Conservation (phyloP, 2,329 filamentous ascomycete species). For the Alternaria sp. region DNA sequence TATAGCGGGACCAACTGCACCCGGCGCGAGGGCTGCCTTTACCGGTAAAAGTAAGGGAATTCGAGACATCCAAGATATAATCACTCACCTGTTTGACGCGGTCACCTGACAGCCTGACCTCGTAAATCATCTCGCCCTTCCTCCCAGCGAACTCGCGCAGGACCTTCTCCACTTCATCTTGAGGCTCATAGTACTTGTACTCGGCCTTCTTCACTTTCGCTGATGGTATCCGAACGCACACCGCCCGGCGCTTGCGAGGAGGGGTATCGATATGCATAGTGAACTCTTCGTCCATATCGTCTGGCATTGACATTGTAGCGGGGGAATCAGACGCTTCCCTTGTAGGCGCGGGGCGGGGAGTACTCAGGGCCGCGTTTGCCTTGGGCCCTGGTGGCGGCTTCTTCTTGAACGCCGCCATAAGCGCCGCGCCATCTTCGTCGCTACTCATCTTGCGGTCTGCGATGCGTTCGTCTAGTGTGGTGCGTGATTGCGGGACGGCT, state of each 20-base stretch:
- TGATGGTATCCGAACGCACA: constrained; percentile 36
- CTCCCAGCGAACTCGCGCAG: constrained; percentile 45
- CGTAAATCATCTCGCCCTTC: constrained; percentile 44
- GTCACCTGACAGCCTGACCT: constrained; percentile 52
- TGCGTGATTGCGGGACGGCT: neutral
- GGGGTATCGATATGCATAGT: neutral
- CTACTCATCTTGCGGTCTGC: constrained; percentile 27
- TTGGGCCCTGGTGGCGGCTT: neutral
- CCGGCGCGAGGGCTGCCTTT: neutral
- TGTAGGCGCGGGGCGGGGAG: neutral
- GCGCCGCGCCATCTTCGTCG: constrained; percentile 28
- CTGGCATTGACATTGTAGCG: constrained; percentile 18
- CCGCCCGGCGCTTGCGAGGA: constrained; percentile 14
- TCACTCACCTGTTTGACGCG: constrained; percentile 51
- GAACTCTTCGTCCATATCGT: constrained; percentile 8
- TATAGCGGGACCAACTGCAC: neutral
- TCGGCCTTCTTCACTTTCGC: constrained; percentile 34
- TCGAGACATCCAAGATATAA: neutral
- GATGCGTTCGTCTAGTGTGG: neutral
- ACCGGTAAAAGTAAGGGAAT: neutral
- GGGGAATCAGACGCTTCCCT: constrained; percentile 20
- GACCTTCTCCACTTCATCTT: constrained; percentile 48
- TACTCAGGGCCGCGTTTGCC: neutral
- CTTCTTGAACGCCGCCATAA: constrained; percentile 40
- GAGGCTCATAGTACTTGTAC: constrained; percentile 43